These are phyloP conservation scores for Geotrichum phurueaensis DNA, from an alignment of 1,139 yeast species.

Conservation along the genomic window DNA sequence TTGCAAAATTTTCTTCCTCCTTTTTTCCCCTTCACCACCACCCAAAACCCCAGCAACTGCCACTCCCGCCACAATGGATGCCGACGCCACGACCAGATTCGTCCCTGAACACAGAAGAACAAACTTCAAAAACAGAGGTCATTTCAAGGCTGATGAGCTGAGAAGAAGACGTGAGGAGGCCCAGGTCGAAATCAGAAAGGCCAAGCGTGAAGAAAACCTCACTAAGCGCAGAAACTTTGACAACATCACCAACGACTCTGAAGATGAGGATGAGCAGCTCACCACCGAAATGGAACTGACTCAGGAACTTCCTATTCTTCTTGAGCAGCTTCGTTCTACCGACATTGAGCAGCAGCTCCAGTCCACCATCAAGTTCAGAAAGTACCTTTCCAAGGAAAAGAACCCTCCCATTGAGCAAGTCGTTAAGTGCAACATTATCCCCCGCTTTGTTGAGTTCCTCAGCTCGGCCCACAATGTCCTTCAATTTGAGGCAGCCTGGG, in stretches of 20 bases:
- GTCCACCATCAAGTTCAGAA: slow-evolving; percentile 90
- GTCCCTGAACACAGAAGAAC: slow-evolving; percentile 98
- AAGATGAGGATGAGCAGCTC: slow-evolving; percentile 40
- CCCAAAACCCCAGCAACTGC: not conserved
- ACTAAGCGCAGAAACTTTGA: slow-evolving; percentile 84
- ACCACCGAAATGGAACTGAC: slow-evolving; percentile 38
- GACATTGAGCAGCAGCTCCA: slow-evolving; percentile 77
- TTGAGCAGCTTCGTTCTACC: slow-evolving; percentile 69
- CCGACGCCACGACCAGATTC: slow-evolving; percentile 76
- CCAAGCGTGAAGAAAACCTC: slow-evolving; percentile 89
- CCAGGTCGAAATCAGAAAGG: slow-evolving; percentile 93
- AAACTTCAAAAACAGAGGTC: slow-evolving; percentile 88
- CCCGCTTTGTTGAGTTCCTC: slow-evolving; percentile 84
- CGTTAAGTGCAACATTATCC: slow-evolving; percentile 88
- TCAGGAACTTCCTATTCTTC: slow-evolving; percentile 73
- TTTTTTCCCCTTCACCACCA: not conserved
- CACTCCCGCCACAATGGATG: slow-evolving; percentile 48
- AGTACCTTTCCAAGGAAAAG: slow-evolving; percentile 85
- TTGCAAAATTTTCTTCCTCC: not conserved
- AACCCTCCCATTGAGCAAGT: slow-evolving; percentile 97
- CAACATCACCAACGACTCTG: slow-evolving; percentile 42
- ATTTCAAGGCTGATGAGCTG: slow-evolving; percentile 91
- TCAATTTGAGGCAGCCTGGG: slow-evolving; percentile 99
- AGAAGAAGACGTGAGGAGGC: slow-evolving; percentile 98
- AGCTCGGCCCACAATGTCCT: slow-evolving; percentile 70